Conservation (phyloP, 1,284 basidiomycete species). For the Psilocybe mexicana region DNA sequence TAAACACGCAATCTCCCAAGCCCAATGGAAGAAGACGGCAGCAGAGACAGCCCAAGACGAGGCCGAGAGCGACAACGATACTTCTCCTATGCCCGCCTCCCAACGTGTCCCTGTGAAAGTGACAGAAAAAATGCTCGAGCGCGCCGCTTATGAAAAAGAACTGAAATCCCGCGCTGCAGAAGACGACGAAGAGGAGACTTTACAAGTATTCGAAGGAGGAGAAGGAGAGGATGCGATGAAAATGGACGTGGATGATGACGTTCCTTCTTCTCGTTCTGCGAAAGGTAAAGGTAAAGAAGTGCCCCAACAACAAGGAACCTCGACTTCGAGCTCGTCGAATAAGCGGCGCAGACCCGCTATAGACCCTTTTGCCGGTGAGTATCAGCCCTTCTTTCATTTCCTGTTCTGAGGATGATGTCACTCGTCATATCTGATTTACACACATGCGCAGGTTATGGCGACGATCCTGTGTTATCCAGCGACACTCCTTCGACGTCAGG, state of each 20-base stretch:
- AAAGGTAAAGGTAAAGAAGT: conserved; percentile 38
- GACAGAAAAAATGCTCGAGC: conserved; percentile 68
- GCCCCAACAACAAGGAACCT: conserved; percentile 13
- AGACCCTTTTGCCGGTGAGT: conserved; percentile 66
- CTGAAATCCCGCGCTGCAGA: conserved; percentile 50
- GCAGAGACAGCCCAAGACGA: conserved; percentile 28
- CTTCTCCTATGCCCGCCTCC: conserved; percentile 5
- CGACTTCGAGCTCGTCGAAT: conserved; percentile 6
- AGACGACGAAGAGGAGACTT: conserved; percentile 43
- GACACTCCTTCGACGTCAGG: not conserved
- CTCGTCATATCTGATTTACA: not conserved
- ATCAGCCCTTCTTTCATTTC: not conserved
- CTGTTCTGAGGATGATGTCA: not conserved
- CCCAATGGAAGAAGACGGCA: conserved; percentile 37
- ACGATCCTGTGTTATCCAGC: conserved; percentile 7
- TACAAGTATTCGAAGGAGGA: conserved; percentile 37
- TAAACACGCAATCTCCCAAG: conserved; percentile 76
- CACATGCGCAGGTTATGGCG: conserved; percentile 18
- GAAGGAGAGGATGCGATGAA: conserved; percentile 15
- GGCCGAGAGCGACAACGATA: not conserved
- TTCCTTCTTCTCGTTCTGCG: not conserved
- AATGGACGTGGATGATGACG: conserved; percentile 25
- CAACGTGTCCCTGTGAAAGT: conserved; percentile 52
- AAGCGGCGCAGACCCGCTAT: conserved; percentile 52
- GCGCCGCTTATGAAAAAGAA: conserved; percentile 60